These are phyloP conservation scores for Zelopaecilomyces penicillatus DNA, from an alignment of 2,329 filamentous ascomycete species.

Conservation along the genomic window DNA sequence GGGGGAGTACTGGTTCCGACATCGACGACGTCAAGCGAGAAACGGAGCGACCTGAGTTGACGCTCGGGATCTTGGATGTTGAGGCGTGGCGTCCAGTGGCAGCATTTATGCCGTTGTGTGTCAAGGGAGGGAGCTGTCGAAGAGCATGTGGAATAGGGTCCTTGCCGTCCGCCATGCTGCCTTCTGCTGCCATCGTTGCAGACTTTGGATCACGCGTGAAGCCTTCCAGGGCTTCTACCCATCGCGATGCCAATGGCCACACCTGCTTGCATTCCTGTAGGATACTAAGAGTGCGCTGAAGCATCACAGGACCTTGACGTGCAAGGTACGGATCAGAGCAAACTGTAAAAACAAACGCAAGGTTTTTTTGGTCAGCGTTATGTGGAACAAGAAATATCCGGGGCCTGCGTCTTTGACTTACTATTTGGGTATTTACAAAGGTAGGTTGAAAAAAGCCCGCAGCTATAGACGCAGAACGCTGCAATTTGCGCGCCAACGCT, in stretches of 20 bases:
- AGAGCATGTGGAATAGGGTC: slow-evolving; percentile 22
- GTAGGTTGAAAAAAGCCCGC: slow-evolving; percentile 43
- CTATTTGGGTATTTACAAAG: slow-evolving; percentile 42
- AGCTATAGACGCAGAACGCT: slow-evolving; percentile 48
- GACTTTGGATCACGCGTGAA: slow-evolving; percentile 37
- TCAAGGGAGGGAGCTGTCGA: slow-evolving; percentile 9
- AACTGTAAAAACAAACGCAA: slow-evolving; percentile 20
- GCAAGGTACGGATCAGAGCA: slow-evolving; percentile 33
- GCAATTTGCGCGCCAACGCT: slow-evolving; percentile 46
- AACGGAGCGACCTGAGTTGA: too few relatives aligned
- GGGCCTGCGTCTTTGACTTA: slow-evolving; percentile 19
- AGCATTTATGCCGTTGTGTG: slow-evolving; percentile 10
- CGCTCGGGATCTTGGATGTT: neutral
- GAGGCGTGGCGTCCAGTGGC: neutral
- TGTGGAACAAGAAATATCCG: too few relatives aligned
- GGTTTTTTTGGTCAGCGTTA: too few relatives aligned
- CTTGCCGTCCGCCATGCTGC: slow-evolving; percentile 42
- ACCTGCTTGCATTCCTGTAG: slow-evolving; percentile 40
- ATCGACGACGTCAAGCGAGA: neutral
- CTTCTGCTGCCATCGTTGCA: slow-evolving; percentile 30
- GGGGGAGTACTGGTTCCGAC: neutral
- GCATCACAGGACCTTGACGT: slow-evolving; percentile 36
- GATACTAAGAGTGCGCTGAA: slow-evolving; percentile 36
- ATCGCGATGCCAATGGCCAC: slow-evolving; percentile 45
- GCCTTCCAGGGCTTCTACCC: slow-evolving; percentile 41